These are phyloP conservation scores for Meyerozyma guilliermondii DNA, from an alignment of 1,139 yeast genomes.

Conservation along the genomic window DNA sequence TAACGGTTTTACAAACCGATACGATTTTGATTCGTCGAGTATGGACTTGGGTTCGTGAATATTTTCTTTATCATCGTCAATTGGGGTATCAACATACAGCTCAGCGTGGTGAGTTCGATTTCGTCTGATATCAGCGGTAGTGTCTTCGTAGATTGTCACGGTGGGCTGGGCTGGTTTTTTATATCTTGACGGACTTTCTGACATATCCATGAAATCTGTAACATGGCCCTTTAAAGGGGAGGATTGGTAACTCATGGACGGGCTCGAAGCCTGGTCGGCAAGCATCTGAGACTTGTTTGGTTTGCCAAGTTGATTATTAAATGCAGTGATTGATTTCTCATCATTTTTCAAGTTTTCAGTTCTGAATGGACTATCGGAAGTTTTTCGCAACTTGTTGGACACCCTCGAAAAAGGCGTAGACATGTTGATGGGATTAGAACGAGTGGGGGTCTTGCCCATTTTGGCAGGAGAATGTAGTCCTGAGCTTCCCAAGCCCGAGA, in stretches of 20 bases:
- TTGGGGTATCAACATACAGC: neutral
- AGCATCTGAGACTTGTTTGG: slow-evolving; percentile 7
- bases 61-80: slow-evolving; percentile 32
- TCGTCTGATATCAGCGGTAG: slow-evolving; percentile 5
- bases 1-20: slow-evolving; percentile 72
- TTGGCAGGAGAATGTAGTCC: slow-evolving; percentile 28
- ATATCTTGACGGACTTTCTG: slow-evolving; percentile 31
- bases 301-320: slow-evolving; percentile 11
- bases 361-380: slow-evolving; percentile 1
- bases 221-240: slow-evolving; percentile 18
- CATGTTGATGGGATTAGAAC: slow-evolving; percentile 12
- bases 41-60: slow-evolving; percentile 17
- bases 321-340: neutral
- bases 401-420: slow-evolving; percentile 3
- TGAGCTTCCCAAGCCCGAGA: slow-evolving; percentile 8
- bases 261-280: slow-evolving; percentile 2
- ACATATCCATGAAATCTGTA: slow-evolving; percentile 16
- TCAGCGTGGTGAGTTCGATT: slow-evolving; percentile 1
- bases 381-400: slow-evolving; percentile 5
- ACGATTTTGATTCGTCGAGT: slow-evolving; percentile 46
- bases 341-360: neutral
- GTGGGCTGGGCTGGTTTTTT: slow-evolving; percentile 5
- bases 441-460: slow-evolving; percentile 26
- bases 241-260: slow-evolving; percentile 7
- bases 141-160: slow-evolving; percentile 15